Evolutionary conservation across 257 asterid genomes (phyloP).

Genomic region (Mentha longifolia): DNA sequence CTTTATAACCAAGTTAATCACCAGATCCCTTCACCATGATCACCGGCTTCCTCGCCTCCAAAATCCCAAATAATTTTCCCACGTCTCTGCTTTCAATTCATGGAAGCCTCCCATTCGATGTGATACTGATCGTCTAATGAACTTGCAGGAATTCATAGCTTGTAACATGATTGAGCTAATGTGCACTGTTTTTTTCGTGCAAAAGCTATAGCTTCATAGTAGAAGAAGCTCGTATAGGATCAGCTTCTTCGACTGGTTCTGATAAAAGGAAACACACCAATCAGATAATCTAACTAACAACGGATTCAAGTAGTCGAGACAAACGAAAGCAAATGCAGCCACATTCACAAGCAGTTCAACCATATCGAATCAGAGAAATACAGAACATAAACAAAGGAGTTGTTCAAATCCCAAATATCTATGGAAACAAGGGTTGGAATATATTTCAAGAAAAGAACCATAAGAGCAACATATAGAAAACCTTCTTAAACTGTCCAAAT

Average conservation of each 20-base stretch:
- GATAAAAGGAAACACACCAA: slow-evolving; percentile 30
- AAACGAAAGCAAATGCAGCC: neutral
- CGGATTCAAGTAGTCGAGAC: neutral
- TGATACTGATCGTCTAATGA: neutral
- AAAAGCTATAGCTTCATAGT: slow-evolving; percentile 40
- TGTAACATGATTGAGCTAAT: slow-evolving; percentile 52
- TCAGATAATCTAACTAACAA: slow-evolving; percentile 8
- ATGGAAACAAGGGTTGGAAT: neutral
- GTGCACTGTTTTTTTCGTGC: slow-evolving; percentile 36
- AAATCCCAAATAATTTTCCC: slow-evolving; percentile 5
- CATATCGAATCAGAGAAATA: slow-evolving; percentile 16
- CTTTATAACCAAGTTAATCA: slow-evolving; percentile 49
- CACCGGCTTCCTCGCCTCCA: slow-evolving; percentile 36
- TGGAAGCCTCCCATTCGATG: slow-evolving; percentile 25
- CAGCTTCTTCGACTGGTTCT: slow-evolving; percentile 47
- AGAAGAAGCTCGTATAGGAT: slow-evolving; percentile 36
- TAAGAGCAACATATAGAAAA: neutral
- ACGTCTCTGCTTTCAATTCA: slow-evolving; percentile 18
- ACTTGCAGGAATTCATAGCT: slow-evolving; percentile 39
- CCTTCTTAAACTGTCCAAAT: slow-evolving; percentile 17
- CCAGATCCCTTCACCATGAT: slow-evolving; percentile 40
- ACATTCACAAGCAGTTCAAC: neutral
- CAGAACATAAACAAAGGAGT: neutral
- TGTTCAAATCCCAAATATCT: slow-evolving; percentile 12
- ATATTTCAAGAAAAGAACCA: neutral